Evolutionary conservation across 306 rosid species (phyloP), one percentile per base, ranked within the genome.

Genomic region (Quercus berberidifolia): DNA sequence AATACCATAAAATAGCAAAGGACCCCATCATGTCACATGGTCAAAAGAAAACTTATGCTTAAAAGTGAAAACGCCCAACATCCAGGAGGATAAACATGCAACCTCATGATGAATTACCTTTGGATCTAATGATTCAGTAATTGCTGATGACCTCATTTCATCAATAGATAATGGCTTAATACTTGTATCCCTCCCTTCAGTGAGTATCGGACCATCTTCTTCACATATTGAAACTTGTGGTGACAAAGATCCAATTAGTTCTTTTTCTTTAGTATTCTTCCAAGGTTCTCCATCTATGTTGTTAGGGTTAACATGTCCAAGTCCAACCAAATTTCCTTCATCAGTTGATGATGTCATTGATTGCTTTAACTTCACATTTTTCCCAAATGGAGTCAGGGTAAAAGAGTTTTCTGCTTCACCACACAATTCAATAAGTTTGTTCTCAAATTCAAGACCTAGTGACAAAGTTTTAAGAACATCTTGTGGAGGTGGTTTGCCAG

Each of bases 211-310:
- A 38, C 43, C 10, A 38, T 38, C 10, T 38, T 38, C 43, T 38
- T 38, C 43, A 38, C 43, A 77, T 75, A 72, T 76, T 78, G 85
- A 89, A 83, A 74, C 76, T 31, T 78, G 89, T 65, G 91, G 90
- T 38, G 81, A 76, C 80, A 86, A 86, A 3, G 84, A 92, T 35
- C 89, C 92, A 79, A 79, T 82, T 74, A 76, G 74, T 75, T 83
- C 87, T 31, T 80, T 87, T 87, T 87, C 90, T 49, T 90, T 86
- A 83, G 82, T 55, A 75, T 64, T 76, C 43, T 55, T 71, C 76
- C 73, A 86, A 78, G 74, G 62, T 76, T 82, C 63, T 2, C 71
- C 79, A 64, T 19, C 72, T 68, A 62, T 55, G 74, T 30, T 71
- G 59, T 76, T 70, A 71, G 65, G 79, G 41, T 68, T 73, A 71